phyloP scores from a whole-genome alignment of 371 early-diverging fungal genomes.

The Saksenaea oblongispora region DNA sequence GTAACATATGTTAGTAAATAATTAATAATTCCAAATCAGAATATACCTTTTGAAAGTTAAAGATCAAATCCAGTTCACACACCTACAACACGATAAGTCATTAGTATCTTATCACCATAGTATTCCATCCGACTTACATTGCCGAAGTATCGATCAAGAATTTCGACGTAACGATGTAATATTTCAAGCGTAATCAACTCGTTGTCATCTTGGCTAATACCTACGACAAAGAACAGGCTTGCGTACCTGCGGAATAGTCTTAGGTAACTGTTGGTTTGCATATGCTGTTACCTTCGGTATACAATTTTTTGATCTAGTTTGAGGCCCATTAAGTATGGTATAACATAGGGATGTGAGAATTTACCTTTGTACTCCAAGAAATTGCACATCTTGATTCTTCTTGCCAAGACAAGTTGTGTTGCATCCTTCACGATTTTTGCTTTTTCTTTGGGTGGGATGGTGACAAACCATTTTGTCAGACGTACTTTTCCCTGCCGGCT shows the following conservation, averaged over 20 bases:
- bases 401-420: constrained; percentile 83
- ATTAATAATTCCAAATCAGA: constrained; percentile 75
- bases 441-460: constrained; percentile 90
- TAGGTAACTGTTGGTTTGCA: not conserved
- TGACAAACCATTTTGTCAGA: constrained; percentile 95
- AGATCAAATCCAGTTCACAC: constrained; percentile 88
- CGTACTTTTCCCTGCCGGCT: constrained; percentile 88
- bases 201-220: constrained; percentile 89
- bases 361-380: constrained; percentile 95
- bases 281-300: constrained; percentile 60
- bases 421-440: constrained; percentile 94
- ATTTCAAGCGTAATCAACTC: constrained; percentile 93
- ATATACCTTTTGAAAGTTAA: constrained; percentile 82
- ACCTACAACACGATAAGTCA: constrained; percentile 49
- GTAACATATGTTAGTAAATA: constrained; percentile 71
- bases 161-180: constrained; percentile 97
- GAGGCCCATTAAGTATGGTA: not conserved
- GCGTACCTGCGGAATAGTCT: constrained; percentile 78
- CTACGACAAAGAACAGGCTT: constrained; percentile 94
- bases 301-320: constrained; percentile 84
- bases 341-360: not conserved
- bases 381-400: constrained; percentile 96
- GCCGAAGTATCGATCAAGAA: constrained; percentile 95
- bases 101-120: not conserved
- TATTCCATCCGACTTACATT: constrained; percentile 63